Conservation (phyloP, 2,329 filamentous ascomycete species). For the Lecanoromycetidae sp. region DNA sequence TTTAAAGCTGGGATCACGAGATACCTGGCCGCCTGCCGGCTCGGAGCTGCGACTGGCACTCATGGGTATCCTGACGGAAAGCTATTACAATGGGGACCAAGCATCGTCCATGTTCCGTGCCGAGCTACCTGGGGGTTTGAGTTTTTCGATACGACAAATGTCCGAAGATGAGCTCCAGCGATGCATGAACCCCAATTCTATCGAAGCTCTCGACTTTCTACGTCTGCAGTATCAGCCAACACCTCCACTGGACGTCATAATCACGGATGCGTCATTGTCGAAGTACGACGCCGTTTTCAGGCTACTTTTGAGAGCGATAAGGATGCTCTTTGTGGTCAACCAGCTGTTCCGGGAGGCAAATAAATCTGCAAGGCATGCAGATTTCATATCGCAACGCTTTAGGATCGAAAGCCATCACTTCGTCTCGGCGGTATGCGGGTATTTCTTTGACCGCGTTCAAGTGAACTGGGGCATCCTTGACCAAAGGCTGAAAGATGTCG, state of each 20-base stretch:
- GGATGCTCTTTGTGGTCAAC: slow-evolving; percentile 66
- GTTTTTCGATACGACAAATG: slow-evolving; percentile 76
- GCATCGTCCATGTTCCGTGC: slow-evolving; percentile 20
- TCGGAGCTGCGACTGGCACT: slow-evolving; percentile 83
- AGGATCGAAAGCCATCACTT: slow-evolving; percentile 71
- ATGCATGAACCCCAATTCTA: slow-evolving; percentile 68
- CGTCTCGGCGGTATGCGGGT: slow-evolving; percentile 56
- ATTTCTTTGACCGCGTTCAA: slow-evolving; percentile 71
- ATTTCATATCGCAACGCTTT: slow-evolving; percentile 45
- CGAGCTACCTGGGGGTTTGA: slow-evolving; percentile 55
- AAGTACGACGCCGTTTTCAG: slow-evolving; percentile 83
- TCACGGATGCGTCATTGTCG: slow-evolving; percentile 56
- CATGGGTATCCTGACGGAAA: slow-evolving; percentile 73
- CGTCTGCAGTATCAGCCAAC: slow-evolving; percentile 74
- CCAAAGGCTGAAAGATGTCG: slow-evolving; percentile 30
- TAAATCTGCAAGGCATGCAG: slow-evolving; percentile 19
- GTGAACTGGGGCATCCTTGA: slow-evolving; percentile 54
- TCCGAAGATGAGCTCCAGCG: slow-evolving; percentile 64
- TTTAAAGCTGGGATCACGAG: slow-evolving; percentile 65
- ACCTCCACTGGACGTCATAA: slow-evolving; percentile 55
- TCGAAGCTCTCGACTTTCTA: slow-evolving; percentile 88
- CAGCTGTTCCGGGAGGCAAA: slow-evolving; percentile 49
- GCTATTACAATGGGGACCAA: slow-evolving; percentile 38
- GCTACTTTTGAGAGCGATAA: slow-evolving; percentile 60
- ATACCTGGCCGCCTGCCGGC: slow-evolving; percentile 85